Base-by-base conservation (phyloP, 2,329 filamentous ascomycete genomes). In the Calonectria leucothoes region DNA sequence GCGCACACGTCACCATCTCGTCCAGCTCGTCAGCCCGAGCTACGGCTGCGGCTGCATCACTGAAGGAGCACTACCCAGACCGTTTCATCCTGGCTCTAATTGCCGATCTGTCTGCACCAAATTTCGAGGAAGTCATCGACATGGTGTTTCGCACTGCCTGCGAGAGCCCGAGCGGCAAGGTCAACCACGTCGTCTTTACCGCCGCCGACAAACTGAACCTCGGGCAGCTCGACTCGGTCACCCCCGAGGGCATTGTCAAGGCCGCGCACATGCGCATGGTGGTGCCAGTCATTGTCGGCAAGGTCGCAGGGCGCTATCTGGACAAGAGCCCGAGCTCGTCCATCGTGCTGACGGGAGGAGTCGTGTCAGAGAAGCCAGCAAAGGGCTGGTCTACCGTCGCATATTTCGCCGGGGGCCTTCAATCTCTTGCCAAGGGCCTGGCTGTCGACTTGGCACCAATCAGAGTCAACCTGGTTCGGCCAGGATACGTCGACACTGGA, bases 161-260 rank as follows among this genome's bases (percentile, higher is more conserved):
- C 17, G 55, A 61, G 12, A 61, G 55, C 25, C 33, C 55, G 29
- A 61, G 55, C 35, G 55, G 55, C 55, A 61, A 29, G 31, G 33
- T 78, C 4, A 77, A 78, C 25, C 77, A 78, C 6, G 73, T 78
- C 10, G 74, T 78, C 14, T 79, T 74, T 10, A 79, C 77, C 0
- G 77, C 77, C 0, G 77, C 77, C 0, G 77, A 78, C 4, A 70
- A 68, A 23, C 70, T 74, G 11, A 66, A 73, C 0, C 66, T 78
- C 0, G 74, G 69, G 6, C 75, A 76, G 5, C 65, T 78, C 0
- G 74, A 77, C 29, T 70, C 77, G 0, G 71, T 78, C 8, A 71
- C 71, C 0, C 49, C 79, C 0, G 70, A 74, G 6, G 67, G 67
- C 0, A 79, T 79, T 7, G 66, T 68, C 4, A 73, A 79, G 2